Evolutionary conservation across 306 rosid genomes (phyloP), one percentile per base, ranked within the genome.

Genomic region (Medicago arabica): DNA sequence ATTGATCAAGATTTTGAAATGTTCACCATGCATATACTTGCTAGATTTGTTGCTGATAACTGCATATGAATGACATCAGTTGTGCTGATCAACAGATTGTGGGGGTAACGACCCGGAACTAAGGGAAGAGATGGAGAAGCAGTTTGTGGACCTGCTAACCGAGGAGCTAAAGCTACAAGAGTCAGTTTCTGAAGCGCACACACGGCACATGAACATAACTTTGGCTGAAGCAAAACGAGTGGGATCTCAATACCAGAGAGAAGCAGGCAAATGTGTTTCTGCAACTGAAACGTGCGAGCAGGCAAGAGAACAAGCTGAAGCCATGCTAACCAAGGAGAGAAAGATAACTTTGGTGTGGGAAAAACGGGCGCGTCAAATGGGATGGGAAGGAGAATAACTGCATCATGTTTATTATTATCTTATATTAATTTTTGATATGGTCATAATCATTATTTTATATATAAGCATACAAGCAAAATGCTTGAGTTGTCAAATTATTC

Each of bases 251-350:
- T 95, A 95, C 87, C 97, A 92, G 86, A 90, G 87, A 76, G 99
- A 95, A 88, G 97, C 97, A 28, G 99, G 90, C 75, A 95, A 95
- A 79, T 95, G 99, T 75, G 85, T 87, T 69, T 84, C 96, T 64
- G 97, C 97, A 4, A 95, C 97, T 10, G 97, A 95, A 88, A 92
- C 97, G 17, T 95, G 99, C 50, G 99, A 95, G 89, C 93, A 87
- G 78, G 97, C 97, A 46, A 86, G 97, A 74, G 98, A 95, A 75
- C 87, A 74, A 5, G 83, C 96, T 0, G 83, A 95, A 82, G 97
- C 96, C 66, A 73, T 83, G 82, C 89, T 85, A 78, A 88, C 78
- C 81, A 92, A 76, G 88, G 98, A 95, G 85, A 90, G 83, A 58
- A 95, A 89, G 86, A 58, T 84, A 60, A 92, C 98, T 67, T 76